A percentile compares a stretch with the other conserved stretches of the same genome.
Conservation (phyloP, 1,284 basidiomycete genomes). For the Calocybe gambosa region DNA sequence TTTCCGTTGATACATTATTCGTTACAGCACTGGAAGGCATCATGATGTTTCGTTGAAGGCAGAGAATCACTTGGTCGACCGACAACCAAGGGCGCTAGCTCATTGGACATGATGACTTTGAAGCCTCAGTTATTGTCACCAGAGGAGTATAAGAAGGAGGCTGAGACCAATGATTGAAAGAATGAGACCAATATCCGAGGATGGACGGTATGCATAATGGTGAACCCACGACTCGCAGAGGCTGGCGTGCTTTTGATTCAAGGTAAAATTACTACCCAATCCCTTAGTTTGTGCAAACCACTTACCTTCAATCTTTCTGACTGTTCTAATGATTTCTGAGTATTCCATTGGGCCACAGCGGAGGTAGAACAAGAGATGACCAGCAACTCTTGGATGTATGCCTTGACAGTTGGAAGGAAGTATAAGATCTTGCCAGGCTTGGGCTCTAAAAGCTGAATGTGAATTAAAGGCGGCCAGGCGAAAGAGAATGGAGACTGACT, state of each 20-base stretch:
- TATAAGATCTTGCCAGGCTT: constrained; percentile 19
- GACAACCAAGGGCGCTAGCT: too few relatives aligned
- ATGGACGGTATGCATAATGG: constrained; percentile 20
- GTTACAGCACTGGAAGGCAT: too few relatives aligned
- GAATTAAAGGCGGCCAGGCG: not conserved
- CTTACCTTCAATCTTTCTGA: constrained; percentile 22
- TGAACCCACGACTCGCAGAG: constrained; percentile 27
- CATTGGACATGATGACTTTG: too few relatives aligned
- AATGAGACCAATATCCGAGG: constrained; percentile 20
- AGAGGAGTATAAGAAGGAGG: constrained; percentile 21
- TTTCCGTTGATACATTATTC: too few relatives aligned
- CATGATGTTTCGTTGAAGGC: too few relatives aligned
- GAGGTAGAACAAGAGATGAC: constrained; percentile 13
- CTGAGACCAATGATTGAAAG: constrained; percentile 22
- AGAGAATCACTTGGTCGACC: too few relatives aligned
- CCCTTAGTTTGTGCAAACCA: not conserved
- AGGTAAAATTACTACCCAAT: not conserved
- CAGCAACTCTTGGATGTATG: constrained; percentile 22
- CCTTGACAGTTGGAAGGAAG: constrained; percentile 20
- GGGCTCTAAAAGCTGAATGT: constrained; percentile 8
- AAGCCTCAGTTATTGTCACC: constrained; percentile 19
- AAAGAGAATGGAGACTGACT: constrained; percentile 16
- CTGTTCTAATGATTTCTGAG: constrained; percentile 23
- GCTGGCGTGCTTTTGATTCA: constrained; percentile 23
- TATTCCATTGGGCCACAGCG: constrained; percentile 21